phyloP scores from a whole-genome alignment of 2,329 filamentous ascomycete genomes.

The Xylaria sp. region DNA sequence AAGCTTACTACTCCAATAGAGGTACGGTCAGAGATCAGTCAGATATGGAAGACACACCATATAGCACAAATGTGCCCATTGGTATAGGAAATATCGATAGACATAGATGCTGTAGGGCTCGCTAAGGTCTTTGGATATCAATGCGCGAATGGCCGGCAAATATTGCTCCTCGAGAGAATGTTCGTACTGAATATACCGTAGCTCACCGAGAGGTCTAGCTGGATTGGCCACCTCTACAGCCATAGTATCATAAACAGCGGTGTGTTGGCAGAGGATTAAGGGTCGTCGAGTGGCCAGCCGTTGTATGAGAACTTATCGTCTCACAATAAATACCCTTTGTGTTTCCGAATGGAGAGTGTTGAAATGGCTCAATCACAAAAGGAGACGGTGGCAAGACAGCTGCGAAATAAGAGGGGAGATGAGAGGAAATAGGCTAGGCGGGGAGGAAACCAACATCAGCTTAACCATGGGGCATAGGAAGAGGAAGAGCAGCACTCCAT shows the following conservation, averaged over 20 bases:
- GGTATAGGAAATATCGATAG: constrained; percentile 96
- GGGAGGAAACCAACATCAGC: background rate
- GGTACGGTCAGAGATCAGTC: constrained; percentile 3
- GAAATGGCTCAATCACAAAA: constrained; percentile 10
- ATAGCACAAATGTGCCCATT: constrained; percentile 98
- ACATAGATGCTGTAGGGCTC: constrained; percentile 99
- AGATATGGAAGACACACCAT: constrained; percentile 69
- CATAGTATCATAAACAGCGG: constrained; percentile 47
- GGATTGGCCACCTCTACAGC: constrained; percentile 45
- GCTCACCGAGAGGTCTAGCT: constrained; percentile 56
- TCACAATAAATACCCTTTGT: background rate
- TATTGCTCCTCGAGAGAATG: constrained; percentile 71
- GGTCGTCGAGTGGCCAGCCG: background rate
- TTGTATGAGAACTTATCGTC: background rate
- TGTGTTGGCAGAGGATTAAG: background rate
- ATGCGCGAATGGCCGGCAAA: constrained; percentile 85
- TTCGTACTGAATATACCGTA: constrained; percentile 71
- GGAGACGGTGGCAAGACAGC: background rate
- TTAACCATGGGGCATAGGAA: background rate
- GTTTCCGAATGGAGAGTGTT: background rate
- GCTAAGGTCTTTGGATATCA: constrained; percentile 96
- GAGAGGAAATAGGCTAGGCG: background rate
- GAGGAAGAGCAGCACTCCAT: constrained; percentile 25
- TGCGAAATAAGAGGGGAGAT: background rate
- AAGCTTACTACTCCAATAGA: constrained; percentile 25